A percentile compares a stretch with the other conserved stretches of the same genome.
These are phyloP conservation scores for Nigrospora osmanthi DNA, from an alignment of 2,329 filamentous ascomycete genomes.

Conservation along the genomic window DNA sequence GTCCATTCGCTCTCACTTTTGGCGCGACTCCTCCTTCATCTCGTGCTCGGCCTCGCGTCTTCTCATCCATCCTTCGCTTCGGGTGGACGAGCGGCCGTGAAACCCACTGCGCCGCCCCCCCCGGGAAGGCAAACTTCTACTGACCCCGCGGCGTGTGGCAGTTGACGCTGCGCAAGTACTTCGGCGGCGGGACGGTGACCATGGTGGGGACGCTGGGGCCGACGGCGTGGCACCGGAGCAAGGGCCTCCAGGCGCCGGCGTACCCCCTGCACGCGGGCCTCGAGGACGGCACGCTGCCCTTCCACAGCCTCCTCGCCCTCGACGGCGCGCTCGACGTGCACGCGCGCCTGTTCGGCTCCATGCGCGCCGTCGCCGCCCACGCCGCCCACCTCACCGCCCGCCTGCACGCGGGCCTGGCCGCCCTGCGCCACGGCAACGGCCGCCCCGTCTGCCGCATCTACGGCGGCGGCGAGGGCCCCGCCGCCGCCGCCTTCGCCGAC, in stretches of 20 bases:
- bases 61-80: neutral
- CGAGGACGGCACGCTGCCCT: constrained; percentile 61
- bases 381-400: constrained; percentile 43
- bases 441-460: constrained; percentile 45
- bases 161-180: constrained; percentile 48
- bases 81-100: too few species aligned
- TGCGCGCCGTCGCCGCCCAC: constrained; percentile 51
- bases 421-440: constrained; percentile 46
- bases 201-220: constrained; percentile 45
- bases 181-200: constrained; percentile 60
- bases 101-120: too few species aligned
- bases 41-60: too few species aligned
- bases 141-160: too few species aligned
- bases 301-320: constrained; percentile 57
- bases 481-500: constrained; percentile 35
- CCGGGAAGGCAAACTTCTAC: too few species aligned
- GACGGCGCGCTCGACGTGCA: constrained; percentile 52
- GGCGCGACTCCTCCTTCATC: too few species aligned
- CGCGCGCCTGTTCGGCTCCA: constrained; percentile 45
- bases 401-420: constrained; percentile 37
- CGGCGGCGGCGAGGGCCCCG: constrained; percentile 31
- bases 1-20: too few species aligned
- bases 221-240: constrained; percentile 5
- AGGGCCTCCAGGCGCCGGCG: constrained; percentile 15
- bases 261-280: constrained; percentile 50